Evolutionary conservation across 2,329 filamentous ascomycete genomes (phyloP), one percentile per base, ranked within the genome.

Genomic region (Aspergillus arachidicola): DNA sequence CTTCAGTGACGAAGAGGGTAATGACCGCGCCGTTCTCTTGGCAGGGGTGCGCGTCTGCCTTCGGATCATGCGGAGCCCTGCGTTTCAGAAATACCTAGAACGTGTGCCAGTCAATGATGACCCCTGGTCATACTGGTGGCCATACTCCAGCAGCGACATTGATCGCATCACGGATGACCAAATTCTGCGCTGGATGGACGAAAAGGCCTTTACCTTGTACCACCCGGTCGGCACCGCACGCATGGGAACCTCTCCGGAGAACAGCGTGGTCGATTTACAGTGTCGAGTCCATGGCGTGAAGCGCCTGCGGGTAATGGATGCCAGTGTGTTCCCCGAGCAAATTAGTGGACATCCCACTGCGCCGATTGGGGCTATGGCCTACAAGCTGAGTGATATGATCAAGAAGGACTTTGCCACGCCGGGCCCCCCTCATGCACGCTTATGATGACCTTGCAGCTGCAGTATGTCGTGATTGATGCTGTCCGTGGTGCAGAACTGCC

Each of bases 301-400:
- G 14, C 55, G 64, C 2, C 58, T 72, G 19, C 57, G 68, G 0
- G 59, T 72, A 1, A 67, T 69, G 60, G 70, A 71, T 61, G 65
- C 65, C 1, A 69, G 70, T 61, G 63, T 72, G 3, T 69, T 71
- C 48, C 70, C 68, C 3, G 66, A 69, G 43, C 66, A 69, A 48
- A 60, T 68, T 6, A 69, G 68, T 55, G 68, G 68, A 19, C 68
- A 69, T 59, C 66, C 68, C 3, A 67, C 63, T 2, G 66, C 67
- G 6, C 61, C 67, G 7, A 66, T 69, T 61, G 66, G 58, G 16
- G 66, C 66, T 4, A 68, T 69, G 67, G 68, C 66, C 9, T 64
- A 58, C 3, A 67, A 66, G 59, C 57, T 69, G 6, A 69, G 66
- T 54, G 57, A 60, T 2, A 66, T 68, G 66, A 65, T 69, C 36